Evolutionary conservation across 805 yeast species (phyloP), one percentile per base, ranked within the genome.

Genomic region (Torulaspora delbrueckii): DNA sequence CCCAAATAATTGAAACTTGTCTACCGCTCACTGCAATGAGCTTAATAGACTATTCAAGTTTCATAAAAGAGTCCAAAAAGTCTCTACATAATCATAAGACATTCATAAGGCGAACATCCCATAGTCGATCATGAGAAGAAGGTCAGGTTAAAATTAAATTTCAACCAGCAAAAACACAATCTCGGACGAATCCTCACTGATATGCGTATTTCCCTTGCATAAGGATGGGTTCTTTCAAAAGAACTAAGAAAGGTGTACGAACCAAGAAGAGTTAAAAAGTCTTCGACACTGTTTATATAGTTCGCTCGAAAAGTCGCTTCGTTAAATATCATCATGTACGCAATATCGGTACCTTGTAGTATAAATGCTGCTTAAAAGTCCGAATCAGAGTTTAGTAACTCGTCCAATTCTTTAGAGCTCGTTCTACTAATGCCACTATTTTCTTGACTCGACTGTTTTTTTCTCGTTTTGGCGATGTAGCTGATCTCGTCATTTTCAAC

Each of bases 101-200:
- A 52, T 63, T 65, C 58, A 68, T 73, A 69, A 77, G 31, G 78
- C 77, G 76, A 70, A 67, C 57, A 51, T 47, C 59, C 55, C 56
- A 62, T 51, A 46, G 51, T 58, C 54, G 66, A 62, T 60, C 67
- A 66, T 67, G 66, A 67, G 79, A 79, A 82, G 82, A 80, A 78
- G 84, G 96, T 90, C 91, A 71, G 90, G 93, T 85, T 84, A 82
- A 81, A 87, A 90, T 87, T 62, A 55, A 63, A 60, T 93, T 91
- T 93, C 97, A 93, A 91, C 97, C 96, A 91, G 99, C 99, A 91
- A 91, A 91, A 87, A 93, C 98, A 91, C 96, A 95, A 90, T 89
- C 99, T 91, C 99, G 98, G 99, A 93, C 96, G 96, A 90, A 89
- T 93, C 99, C 98, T 91, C 99, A 91, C 96, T 90, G 98, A 91